A percentile compares a stretch with the other conserved stretches of the same genome.
Conservation (phyloP, 2,329 filamentous ascomycete genomes). For the Fusarium protoensiforme region DNA sequence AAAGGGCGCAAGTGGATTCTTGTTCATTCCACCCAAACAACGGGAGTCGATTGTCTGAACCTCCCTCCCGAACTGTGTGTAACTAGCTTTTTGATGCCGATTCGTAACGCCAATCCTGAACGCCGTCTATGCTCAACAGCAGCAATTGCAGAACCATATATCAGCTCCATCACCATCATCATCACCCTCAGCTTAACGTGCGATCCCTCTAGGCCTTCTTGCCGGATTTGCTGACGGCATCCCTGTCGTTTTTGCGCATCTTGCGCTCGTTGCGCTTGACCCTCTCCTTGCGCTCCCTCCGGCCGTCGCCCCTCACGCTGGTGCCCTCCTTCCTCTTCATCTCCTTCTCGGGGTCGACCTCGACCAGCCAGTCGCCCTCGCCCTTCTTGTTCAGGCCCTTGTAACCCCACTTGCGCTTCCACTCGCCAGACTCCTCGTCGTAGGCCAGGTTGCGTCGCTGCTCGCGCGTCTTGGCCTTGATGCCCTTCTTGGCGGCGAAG, state of each 20-base stretch:
- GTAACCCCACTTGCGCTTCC: slow-evolving; percentile 96
- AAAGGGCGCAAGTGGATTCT: slow-evolving; percentile 28
- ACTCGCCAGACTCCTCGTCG: slow-evolving; percentile 86
- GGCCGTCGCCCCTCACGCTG: slow-evolving; percentile 70
- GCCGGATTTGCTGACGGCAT: slow-evolving; percentile 25
- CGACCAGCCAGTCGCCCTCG: slow-evolving; percentile 89
- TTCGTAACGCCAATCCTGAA: slow-evolving; percentile 46
- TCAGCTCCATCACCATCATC: neutral
- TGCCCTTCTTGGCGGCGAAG: slow-evolving; percentile 97
- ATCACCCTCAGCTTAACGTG: neutral
- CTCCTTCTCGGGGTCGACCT: slow-evolving; percentile 85
- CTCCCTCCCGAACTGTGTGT: slow-evolving; percentile 16
- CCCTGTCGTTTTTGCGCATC: slow-evolving; percentile 74
- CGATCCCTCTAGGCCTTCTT: slow-evolving; percentile 32
- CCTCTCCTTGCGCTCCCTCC: slow-evolving; percentile 73
- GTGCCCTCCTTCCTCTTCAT: slow-evolving; percentile 70
- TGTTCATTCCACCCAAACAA: slow-evolving; percentile 27
- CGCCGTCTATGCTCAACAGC: slow-evolving; percentile 41
- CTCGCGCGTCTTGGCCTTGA: slow-evolving; percentile 87
- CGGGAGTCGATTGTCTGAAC: slow-evolving; percentile 22
- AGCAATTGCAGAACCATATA: slow-evolving; percentile 12
- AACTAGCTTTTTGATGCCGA: slow-evolving; percentile 38
- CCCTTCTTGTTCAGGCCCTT: slow-evolving; percentile 88
- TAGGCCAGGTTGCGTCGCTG: slow-evolving; percentile 79
- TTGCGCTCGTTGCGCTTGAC: slow-evolving; percentile 77